Conservation (phyloP, 2,329 filamentous ascomycete genomes). For the Claviceps sp. region DNA sequence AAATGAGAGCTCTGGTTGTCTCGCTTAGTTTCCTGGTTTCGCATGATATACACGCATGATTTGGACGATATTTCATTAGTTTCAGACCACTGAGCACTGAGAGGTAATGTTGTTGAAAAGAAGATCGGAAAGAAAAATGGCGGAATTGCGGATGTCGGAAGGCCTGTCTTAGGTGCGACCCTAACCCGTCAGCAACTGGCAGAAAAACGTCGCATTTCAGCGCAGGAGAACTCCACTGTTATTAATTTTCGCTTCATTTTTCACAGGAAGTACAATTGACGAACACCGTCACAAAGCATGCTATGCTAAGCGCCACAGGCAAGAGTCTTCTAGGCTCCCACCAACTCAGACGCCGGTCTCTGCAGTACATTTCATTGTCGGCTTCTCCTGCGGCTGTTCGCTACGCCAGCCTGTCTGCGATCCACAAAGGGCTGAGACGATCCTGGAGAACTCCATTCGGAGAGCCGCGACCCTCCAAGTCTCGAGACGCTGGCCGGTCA, state of each 20-base stretch:
- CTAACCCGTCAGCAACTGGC: too few species aligned
- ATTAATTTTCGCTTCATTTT: background rate
- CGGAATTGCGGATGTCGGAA: too few species aligned
- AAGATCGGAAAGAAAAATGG: too few species aligned
- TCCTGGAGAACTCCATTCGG: conserved; percentile 24
- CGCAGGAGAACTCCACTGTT: too few species aligned
- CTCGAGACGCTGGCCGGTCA: conserved; percentile 7
- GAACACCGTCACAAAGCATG: conserved; percentile 9
- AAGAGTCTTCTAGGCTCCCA: conserved; percentile 12
- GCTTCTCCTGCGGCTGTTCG: conserved; percentile 9
- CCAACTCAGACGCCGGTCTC: conserved; percentile 6
- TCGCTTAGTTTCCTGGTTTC: too few species aligned
- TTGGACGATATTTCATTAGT: too few species aligned
- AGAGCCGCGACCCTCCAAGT: conserved; percentile 7
- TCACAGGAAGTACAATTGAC: background rate
- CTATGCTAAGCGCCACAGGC: conserved; percentile 16
- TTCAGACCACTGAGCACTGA: too few species aligned
- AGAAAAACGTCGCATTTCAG: too few species aligned
- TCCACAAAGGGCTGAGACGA: conserved; percentile 50
- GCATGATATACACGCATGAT: too few species aligned
- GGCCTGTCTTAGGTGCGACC: too few species aligned
- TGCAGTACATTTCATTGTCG: background rate
- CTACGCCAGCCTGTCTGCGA: conserved; percentile 44
- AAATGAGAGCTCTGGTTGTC: too few species aligned
- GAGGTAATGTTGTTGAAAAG: too few species aligned